These are phyloP conservation scores for Lepidium africanum DNA, from an alignment of 345 rosid genomes.

Conservation along the genomic window DNA sequence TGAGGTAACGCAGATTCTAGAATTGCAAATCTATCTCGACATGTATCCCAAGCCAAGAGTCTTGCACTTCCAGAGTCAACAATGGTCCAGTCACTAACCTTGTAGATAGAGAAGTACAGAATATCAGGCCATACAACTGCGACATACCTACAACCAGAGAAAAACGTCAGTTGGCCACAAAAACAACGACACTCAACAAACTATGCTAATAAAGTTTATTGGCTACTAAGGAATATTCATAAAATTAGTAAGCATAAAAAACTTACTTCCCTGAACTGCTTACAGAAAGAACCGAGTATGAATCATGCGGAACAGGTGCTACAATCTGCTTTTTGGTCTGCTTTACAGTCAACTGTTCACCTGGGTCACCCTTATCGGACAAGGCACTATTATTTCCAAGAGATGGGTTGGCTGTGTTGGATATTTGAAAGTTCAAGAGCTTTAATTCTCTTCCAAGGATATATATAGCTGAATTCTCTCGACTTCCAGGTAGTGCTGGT, in stretches of 20 bases:
- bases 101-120: conserved; percentile 87
- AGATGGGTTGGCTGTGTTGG: conserved; percentile 69
- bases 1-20: conserved; percentile 77
- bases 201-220: background rate
- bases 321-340: conserved; percentile 83
- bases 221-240: background rate
- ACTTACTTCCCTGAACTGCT: conserved; percentile 99
- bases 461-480: conserved; percentile 92
- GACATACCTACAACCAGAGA: conserved; percentile 67
- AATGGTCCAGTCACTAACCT: conserved; percentile 90
- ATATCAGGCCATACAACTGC: conserved; percentile 98
- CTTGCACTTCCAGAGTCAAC: conserved; percentile 99
- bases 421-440: conserved; percentile 78
- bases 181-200: background rate
- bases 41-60: conserved; percentile 94
- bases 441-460: conserved; percentile 87
- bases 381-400: conserved; percentile 87
- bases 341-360: conserved; percentile 71
- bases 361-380: conserved; percentile 76
- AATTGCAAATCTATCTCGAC: conserved; percentile 89
- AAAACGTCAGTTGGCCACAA: conserved; percentile 5
- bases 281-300: conserved; percentile 85
- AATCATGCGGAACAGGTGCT: conserved; percentile 96
- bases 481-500: conserved; percentile 67
- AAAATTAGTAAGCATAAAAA: background rate